A percentile compares a stretch with the other conserved stretches of the same genome.
Evolutionary conservation across 192 early-diverging fungal genomes (phyloP).

Genomic region (Glomus cerebriforme): DNA sequence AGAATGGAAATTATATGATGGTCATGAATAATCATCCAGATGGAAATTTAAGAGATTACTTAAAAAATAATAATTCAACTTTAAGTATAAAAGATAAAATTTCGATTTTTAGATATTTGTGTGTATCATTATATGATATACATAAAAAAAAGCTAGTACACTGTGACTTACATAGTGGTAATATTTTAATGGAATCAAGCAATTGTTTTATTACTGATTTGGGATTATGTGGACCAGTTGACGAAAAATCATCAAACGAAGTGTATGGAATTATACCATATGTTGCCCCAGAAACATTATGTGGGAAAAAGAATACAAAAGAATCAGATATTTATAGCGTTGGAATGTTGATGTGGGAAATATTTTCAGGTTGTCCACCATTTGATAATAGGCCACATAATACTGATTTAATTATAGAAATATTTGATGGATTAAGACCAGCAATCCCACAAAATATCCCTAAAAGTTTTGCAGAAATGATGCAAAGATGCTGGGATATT

Average conservation of each 20-base stretch:
- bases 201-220: conserved; percentile 31
- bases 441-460: background rate
- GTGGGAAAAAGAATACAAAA: conserved; percentile 33
- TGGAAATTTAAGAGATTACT: conserved; percentile 39
- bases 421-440: background rate
- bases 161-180: conserved; percentile 1
- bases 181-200: background rate
- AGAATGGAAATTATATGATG: conserved; percentile 22
- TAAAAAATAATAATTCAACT: conserved; percentile 36
- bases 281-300: conserved; percentile 41
- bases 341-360: conserved; percentile 49
- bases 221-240: conserved; percentile 40
- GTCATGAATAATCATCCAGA: conserved; percentile 41
- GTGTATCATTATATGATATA: background rate
- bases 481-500: conserved; percentile 15
- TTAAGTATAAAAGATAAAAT: conserved; percentile 34
- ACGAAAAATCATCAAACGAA: conserved; percentile 31
- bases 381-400: conserved; percentile 12
- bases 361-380: conserved; percentile 43
- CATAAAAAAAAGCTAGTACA: background rate
- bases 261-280: conserved; percentile 42
- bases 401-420: background rate
- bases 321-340: conserved; percentile 44
- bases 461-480: background rate
- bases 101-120: background rate